These are phyloP conservation scores for Besnoitia besnoiti DNA, from an alignment of 169 alveolate species.

Conservation along the genomic window DNA sequence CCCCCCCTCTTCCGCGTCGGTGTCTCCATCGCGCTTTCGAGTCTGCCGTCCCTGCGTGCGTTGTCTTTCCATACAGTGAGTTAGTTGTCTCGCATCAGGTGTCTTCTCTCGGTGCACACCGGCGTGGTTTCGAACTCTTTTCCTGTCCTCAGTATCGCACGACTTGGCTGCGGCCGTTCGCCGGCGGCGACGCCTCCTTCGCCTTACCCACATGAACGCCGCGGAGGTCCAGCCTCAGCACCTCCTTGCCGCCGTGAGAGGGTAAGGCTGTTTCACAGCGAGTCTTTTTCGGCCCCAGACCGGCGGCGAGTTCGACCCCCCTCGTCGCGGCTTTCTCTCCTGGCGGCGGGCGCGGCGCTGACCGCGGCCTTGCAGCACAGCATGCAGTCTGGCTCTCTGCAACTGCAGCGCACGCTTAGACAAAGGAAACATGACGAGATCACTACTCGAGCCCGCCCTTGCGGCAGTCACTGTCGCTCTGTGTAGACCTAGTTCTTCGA, in stretches of 20 bases:
- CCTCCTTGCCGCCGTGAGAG: not conserved
- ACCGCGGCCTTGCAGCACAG: too few relatives aligned
- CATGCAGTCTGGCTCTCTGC: too few relatives aligned
- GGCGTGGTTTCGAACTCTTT: not conserved
- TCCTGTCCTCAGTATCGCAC: not conserved
- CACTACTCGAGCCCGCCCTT: too few relatives aligned
- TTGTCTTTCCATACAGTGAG: not conserved
- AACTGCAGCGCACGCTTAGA: too few relatives aligned
- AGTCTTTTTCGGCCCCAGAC: not conserved
- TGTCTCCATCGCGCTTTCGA: not conserved
- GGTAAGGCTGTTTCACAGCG: not conserved
- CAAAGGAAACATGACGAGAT: too few relatives aligned
- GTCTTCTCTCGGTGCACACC: not conserved
- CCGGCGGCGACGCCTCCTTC: conserved; percentile 1
- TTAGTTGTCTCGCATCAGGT: not conserved
- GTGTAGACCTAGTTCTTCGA: too few relatives aligned
- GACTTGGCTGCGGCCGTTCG: not conserved
- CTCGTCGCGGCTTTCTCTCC: too few relatives aligned
- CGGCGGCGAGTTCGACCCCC: too few relatives aligned
- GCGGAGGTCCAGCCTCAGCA: not conserved
- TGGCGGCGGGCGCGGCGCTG: too few relatives aligned
- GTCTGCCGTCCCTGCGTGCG: not conserved
- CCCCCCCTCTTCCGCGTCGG: not conserved
- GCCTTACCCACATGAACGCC: not conserved
- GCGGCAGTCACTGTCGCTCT: too few relatives aligned